Base-by-base conservation (phyloP, 2,329 filamentous ascomycete species). In the Coniella lustricola region DNA sequence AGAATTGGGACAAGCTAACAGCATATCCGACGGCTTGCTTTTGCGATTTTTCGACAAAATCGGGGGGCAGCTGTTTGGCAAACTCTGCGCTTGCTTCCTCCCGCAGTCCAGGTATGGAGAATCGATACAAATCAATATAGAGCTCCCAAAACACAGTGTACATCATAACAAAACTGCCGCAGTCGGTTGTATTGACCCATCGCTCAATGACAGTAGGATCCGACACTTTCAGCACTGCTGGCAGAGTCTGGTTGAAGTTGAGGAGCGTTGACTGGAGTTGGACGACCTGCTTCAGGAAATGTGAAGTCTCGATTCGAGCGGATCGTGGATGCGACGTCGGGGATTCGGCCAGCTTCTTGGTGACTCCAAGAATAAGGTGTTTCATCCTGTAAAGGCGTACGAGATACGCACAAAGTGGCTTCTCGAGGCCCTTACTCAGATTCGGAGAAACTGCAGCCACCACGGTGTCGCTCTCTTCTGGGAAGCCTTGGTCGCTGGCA, bases 1-100 rank as follows among this genome's bases (percentile, higher is more conserved):
- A 66, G 48, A 70, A 68, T 2, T 64, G 62, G 7, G 62, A 64
- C 4, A 66, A 54, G 29, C 60, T 64, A 50, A 69, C 59, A 25
- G 67, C 62, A 44, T 68, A 67, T 2, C 64, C 66, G 3, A 69
- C 62, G 1, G 66, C 66, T 44, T 70, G 67, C 41, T 64, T 68
- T 45, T 65, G 65, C 1, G 63, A 67, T 41, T 61, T 61, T 3
- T 57, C 49, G 3, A 68, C 53, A 44, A 70, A 70, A 25, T 67
- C 64, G 3, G 46, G 48, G 1, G 67, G 67, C 2, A 70, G 57
- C 48, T 61, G 62, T 22, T 57, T 59, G 4, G 66, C 55, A 7
- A 69, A 54, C 3, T 67, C 63, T 9, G 60, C 51, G 3, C 60
- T 60, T 0, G 60, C 57, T 33, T 62, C 61, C 20, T 66, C 65